phyloP scores from a whole-genome alignment of 2,329 filamentous ascomycete genomes.

The Colletotrichum orchidophilum region DNA sequence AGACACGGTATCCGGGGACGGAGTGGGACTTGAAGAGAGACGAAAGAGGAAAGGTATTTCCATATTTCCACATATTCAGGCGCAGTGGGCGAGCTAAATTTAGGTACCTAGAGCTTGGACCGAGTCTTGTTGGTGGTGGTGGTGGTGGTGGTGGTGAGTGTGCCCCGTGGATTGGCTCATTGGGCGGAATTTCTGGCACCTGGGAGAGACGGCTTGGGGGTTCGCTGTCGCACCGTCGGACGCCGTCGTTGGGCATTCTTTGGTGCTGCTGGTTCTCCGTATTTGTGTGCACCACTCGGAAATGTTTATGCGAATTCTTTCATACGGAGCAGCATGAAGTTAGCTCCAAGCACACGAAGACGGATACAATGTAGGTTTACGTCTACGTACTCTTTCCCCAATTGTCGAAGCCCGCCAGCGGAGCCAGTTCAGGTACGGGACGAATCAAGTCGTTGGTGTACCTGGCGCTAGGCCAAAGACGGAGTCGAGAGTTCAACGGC shows the following conservation, averaged over 20 bases:
- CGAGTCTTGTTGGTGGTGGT: background rate
- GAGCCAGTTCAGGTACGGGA: background rate
- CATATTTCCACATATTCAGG: conserved; percentile 12
- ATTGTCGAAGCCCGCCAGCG: too few relatives aligned
- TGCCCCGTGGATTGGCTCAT: too few relatives aligned
- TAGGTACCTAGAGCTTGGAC: background rate
- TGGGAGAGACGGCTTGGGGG: background rate
- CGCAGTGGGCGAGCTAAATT: conserved; percentile 4
- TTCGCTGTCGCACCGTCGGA: background rate
- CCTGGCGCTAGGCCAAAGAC: conserved; percentile 19
- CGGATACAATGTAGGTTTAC: too few relatives aligned
- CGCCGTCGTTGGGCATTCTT: background rate
- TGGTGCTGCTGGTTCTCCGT: too few relatives aligned
- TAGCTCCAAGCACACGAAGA: too few relatives aligned
- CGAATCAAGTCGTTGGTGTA: background rate
- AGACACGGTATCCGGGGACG: background rate
- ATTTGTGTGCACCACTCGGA: background rate
- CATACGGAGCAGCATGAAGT: too few relatives aligned
- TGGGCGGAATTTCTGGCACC: background rate
- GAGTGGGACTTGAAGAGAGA: background rate
- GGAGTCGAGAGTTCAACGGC: background rate
- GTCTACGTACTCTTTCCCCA: too few relatives aligned
- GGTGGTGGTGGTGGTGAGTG: background rate
- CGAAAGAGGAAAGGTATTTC: background rate
- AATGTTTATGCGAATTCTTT: background rate